Evolutionary conservation across 345 rosid species (phyloP), one percentile per base, ranked within the genome.

Genomic region (Salix dunnii): DNA sequence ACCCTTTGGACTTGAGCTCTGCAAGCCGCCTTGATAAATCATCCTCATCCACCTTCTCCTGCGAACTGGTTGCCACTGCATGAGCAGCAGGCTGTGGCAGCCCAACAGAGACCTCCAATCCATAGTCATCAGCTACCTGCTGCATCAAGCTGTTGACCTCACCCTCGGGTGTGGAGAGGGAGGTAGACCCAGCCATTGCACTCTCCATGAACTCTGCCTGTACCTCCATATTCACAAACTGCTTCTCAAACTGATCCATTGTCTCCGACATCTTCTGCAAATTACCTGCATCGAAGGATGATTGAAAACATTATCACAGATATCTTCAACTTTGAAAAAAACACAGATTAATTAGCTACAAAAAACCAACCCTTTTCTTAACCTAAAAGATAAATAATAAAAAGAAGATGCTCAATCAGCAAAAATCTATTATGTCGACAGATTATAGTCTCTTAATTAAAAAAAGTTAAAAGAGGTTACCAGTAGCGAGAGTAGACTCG

Each of bases 241-340:
- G 98, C 88, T 93, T 96, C 92, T 96, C 99, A 67, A 96, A 96
- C 68, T 86, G 87, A 81, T 96, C 99, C 99, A 96, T 96, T 0
- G 99, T 96, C 91, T 96, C 97, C 2, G 98, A 96, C 99, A 96
- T 96, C 87, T 93, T 96, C 88, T 96, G 99, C 86, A 96, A 85
- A 77, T 96, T 96, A 74, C 99, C 99, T 96, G 85, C 78, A 81
- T 16, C 71, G 68, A 69, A 12, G 61, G 42, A 62, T 13, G 11
- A 68, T 71, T 68, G 73, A 80, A 65, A 33, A 42, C 16, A 70
- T 40, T 12, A 74, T 43, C 67, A n/a, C 46, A 42, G 14, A 42
- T 42, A 42, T 42, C 14, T 42, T 42, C 46, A 42, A 42, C 13
- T 9, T 40, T 40, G 2, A 9, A 40, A 40, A 40, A 40, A 40